A percentile compares a stretch with the other conserved stretches of the same genome.
Evolutionary conservation across 345 rosid species (phyloP).

Genomic region (Ailanthus altissimus): DNA sequence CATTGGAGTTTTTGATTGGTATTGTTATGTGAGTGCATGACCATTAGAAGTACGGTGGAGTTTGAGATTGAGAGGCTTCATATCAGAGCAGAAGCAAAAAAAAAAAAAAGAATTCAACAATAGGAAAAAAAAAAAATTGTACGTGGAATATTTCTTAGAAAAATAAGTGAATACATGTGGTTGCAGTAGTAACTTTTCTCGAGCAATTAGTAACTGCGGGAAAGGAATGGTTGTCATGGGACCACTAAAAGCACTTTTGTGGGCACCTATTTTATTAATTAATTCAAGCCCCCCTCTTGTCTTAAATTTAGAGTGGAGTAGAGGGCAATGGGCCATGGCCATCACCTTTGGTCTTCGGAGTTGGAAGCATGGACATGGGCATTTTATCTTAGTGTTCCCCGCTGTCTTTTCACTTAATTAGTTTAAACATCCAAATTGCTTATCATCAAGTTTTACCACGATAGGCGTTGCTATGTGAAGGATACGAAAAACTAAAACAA

Average conservation of each 20-base stretch:
- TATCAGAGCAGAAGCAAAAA: too few relatives aligned
- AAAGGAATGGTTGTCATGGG: neutral
- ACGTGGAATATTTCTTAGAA: neutral
- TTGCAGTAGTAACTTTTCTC: neutral
- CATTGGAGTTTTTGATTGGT: neutral
- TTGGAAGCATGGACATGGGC: neutral
- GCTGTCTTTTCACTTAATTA: neutral
- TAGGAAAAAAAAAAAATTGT: too few relatives aligned
- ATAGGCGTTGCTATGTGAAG: too few relatives aligned
- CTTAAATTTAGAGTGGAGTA: neutral
- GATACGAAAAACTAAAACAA: too few relatives aligned
- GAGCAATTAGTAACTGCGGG: neutral
- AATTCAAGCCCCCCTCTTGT: neutral
- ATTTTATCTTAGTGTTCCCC: neutral
- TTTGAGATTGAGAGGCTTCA: neutral
- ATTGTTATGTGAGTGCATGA: too few relatives aligned
- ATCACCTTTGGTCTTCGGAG: neutral
- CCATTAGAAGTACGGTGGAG: neutral
- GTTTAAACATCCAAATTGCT: neutral
- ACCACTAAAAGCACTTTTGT: neutral
- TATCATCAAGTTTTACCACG: neutral
- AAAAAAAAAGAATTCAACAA: too few relatives aligned
- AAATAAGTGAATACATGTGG: neutral
- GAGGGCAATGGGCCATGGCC: neutral
- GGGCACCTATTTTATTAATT: constrained; percentile 2